A percentile compares a stretch with the other conserved stretches of the same genome.
phyloP scores from a whole-genome alignment of 192 early-diverging fungal species.

The Coemansia sp. region DNA sequence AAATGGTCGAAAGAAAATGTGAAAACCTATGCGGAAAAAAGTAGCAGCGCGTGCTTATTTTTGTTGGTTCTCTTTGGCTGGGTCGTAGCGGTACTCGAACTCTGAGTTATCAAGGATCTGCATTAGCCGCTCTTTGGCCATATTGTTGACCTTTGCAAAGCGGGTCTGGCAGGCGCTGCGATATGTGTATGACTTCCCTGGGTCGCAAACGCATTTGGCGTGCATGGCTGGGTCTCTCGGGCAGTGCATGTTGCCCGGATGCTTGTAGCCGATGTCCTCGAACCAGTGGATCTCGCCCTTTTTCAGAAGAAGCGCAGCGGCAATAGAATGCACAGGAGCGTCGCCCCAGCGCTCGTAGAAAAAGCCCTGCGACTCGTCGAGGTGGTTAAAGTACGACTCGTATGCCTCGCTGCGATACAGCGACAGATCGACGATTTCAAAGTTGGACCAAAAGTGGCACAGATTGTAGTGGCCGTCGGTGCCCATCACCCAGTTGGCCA shows the following conservation, averaged over 20 bases:
- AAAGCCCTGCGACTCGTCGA: conserved; percentile 65
- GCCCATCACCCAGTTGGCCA: conserved; percentile 58
- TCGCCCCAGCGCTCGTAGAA: conserved; percentile 68
- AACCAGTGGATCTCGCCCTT: conserved; percentile 73
- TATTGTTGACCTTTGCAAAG: conserved; percentile 53
- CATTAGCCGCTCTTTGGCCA: conserved; percentile 42
- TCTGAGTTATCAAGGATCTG: conserved; percentile 46
- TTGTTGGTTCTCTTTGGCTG: background rate
- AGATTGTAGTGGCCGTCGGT: conserved; percentile 64
- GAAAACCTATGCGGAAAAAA: too few species aligned
- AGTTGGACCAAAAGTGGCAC: conserved; percentile 82
- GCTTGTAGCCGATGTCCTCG: conserved; percentile 75
- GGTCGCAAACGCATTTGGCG: conserved; percentile 49
- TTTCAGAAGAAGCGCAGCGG: conserved; percentile 60
- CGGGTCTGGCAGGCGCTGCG: conserved; percentile 53
- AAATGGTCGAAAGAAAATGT: too few species aligned
- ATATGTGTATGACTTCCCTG: conserved; percentile 44
- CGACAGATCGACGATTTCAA: conserved; percentile 68
- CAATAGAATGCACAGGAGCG: conserved; percentile 71
- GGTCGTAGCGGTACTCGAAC: conserved; percentile 20
- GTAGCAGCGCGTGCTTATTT: background rate
- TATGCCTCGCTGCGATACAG: conserved; percentile 61
- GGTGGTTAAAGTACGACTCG: conserved; percentile 60
- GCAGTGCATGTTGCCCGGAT: conserved; percentile 71
- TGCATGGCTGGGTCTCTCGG: conserved; percentile 59